Percentiles rank a stretch among this genome's conserved stretches.
Evolutionary conservation across 306 rosid genomes (phyloP).

Genomic region (Rosa rugosa): DNA sequence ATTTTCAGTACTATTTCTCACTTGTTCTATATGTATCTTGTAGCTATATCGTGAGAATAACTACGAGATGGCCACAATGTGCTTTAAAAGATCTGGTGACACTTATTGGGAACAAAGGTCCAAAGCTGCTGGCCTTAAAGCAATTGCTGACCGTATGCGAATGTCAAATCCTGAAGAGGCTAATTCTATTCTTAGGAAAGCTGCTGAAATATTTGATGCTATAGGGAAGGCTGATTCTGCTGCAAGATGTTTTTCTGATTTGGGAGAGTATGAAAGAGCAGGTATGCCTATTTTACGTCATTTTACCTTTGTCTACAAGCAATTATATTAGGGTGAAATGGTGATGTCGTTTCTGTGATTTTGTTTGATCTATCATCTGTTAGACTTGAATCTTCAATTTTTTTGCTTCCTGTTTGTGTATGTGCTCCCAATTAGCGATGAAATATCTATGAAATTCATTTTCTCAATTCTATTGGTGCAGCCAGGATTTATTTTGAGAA

Average conservation of each 20-base stretch:
- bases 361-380: neutral
- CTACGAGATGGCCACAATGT: conserved; percentile 48
- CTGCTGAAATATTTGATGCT: conserved; percentile 49
- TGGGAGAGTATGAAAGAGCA: conserved; percentile 45
- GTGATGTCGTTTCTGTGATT: neutral
- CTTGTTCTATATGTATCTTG: neutral
- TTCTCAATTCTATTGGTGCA: conserved; percentile 7
- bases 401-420: neutral
- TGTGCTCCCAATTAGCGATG: neutral
- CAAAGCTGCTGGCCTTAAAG: conserved; percentile 50
- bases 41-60: conserved; percentile 48
- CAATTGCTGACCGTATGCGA: conserved; percentile 34
- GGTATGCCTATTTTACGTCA: conserved; percentile 29
- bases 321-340: neutral
- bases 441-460: neutral
- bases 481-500: conserved; percentile 49
- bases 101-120: conserved; percentile 41
- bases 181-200: conserved; percentile 40
- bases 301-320: too few relatives aligned
- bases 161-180: conserved; percentile 32
- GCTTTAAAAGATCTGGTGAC: conserved; percentile 56
- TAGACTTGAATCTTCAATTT: neutral
- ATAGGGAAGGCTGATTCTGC: conserved; percentile 47
- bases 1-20: neutral
- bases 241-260: conserved; percentile 54